Evolutionary conservation across 352 stramenopile genomes (phyloP).

Genomic region (Pilasporangium apinafurcum): DNA sequence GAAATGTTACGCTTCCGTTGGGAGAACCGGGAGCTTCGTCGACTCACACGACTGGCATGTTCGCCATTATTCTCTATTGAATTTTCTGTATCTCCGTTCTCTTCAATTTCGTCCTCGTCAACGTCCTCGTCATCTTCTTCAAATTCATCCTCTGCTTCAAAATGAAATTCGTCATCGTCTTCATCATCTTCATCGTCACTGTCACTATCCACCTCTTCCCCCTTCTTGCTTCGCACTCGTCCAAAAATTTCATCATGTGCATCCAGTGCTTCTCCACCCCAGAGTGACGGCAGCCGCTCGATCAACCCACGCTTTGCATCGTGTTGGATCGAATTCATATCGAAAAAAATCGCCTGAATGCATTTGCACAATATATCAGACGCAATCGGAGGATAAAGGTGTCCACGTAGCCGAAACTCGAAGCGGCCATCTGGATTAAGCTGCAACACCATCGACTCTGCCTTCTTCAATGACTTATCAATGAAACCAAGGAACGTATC

Average conservation of each 20-base stretch:
- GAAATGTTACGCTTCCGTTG: slow-evolving; percentile 13
- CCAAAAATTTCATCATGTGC: slow-evolving; percentile 59
- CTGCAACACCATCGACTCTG: slow-evolving; percentile 70
- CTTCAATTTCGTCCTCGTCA: slow-evolving; percentile 20
- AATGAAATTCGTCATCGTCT: slow-evolving; percentile 20
- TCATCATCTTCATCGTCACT: slow-evolving; percentile 46
- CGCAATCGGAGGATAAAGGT: slow-evolving; percentile 65
- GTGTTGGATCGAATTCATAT: slow-evolving; percentile 76
- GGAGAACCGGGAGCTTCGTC: slow-evolving; percentile 2
- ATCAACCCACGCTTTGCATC: slow-evolving; percentile 71
- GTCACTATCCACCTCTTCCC: slow-evolving; percentile 35
- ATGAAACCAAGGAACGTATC: slow-evolving; percentile 67
- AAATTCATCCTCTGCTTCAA: slow-evolving; percentile 29
- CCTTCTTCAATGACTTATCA: slow-evolving; percentile 79
- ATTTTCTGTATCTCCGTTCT: slow-evolving; percentile 9
- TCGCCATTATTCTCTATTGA: neutral
- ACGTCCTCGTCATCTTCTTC: slow-evolving; percentile 20
- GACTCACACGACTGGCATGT: slow-evolving; percentile 3
- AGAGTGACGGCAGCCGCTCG: slow-evolving; percentile 66
- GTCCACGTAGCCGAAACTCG: slow-evolving; percentile 60
- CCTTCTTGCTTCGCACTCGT: slow-evolving; percentile 20
- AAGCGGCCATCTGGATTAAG: slow-evolving; percentile 57
- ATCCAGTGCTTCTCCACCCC: slow-evolving; percentile 54
- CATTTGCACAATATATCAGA: slow-evolving; percentile 60
- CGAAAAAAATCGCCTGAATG: slow-evolving; percentile 72